These are phyloP conservation scores for Calocera cornea DNA, from an alignment of 768 basidiomycete species.

Conservation along the genomic window DNA sequence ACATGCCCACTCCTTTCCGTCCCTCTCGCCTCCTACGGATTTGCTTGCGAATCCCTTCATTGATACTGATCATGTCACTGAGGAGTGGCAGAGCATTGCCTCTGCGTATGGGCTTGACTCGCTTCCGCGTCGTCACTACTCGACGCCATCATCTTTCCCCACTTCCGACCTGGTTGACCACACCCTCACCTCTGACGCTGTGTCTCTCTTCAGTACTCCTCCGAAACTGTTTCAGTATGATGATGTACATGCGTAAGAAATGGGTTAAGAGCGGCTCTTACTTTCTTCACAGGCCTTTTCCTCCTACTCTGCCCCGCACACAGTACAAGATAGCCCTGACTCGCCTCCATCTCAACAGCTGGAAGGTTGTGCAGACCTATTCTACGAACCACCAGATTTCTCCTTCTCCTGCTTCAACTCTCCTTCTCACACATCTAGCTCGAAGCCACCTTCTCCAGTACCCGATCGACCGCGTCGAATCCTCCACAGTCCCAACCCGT, in stretches of 20 bases:
- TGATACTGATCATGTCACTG: not conserved
- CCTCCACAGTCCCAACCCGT: not conserved
- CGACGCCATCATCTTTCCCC: not conserved
- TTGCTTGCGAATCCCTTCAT: constrained; percentile 3
- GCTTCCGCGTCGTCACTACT: not conserved
- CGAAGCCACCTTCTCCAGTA: not conserved
- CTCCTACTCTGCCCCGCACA: not conserved
- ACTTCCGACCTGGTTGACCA: not conserved
- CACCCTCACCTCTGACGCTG: not conserved
- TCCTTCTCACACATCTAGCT: not conserved
- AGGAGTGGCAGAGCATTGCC: not conserved
- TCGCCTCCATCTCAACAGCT: not conserved
- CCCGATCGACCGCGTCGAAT: not conserved
- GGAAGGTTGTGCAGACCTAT: not conserved
- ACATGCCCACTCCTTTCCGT: not conserved
- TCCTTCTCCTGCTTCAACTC: not conserved
- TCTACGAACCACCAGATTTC: not conserved
- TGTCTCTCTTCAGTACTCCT: not conserved
- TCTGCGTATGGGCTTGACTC: not conserved
- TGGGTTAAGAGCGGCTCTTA: constrained; percentile 1
- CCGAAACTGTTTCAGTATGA: constrained; percentile 3
- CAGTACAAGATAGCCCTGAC: not conserved
- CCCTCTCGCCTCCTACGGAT: not conserved
- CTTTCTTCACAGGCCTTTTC: not conserved
- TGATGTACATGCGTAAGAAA: constrained; percentile 1